These are phyloP conservation scores for Calendula officinalis DNA, from an alignment of 129 eudicot species.

Conservation along the genomic window DNA sequence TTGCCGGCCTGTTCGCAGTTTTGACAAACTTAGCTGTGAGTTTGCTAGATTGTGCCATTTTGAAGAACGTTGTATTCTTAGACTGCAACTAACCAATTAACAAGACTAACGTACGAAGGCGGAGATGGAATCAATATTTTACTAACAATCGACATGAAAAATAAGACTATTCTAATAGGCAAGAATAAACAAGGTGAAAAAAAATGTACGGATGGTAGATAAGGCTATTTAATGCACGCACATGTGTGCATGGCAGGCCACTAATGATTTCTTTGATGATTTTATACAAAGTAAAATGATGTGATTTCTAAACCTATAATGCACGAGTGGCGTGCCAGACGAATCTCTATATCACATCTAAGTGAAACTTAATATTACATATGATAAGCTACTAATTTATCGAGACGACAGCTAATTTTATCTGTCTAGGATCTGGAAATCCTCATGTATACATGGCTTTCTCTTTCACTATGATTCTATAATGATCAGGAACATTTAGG, in stretches of 20 bases:
- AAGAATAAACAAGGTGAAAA: conserved; percentile 9
- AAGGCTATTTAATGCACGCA: conserved; percentile 30
- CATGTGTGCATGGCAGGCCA: conserved; percentile 34
- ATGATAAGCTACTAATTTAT: conserved; percentile 13
- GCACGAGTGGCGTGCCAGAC: conserved; percentile 29
- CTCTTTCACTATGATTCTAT: neutral
- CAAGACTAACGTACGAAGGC: neutral
- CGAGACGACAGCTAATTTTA: conserved; percentile 13
- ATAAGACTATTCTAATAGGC: neutral
- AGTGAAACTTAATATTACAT: conserved; percentile 16
- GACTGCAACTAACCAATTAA: neutral
- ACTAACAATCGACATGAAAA: conserved; percentile 4
- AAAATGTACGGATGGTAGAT: conserved; percentile 20
- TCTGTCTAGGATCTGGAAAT: conserved; percentile 18
- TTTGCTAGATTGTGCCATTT: conserved; percentile 14
- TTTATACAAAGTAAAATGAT: conserved; percentile 18
- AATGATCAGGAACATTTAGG: neutral
- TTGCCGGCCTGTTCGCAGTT: neutral
- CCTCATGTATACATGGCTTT: neutral
- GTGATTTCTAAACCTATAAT: conserved; percentile 20
- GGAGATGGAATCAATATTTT: conserved; percentile 6
- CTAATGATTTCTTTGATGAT: conserved; percentile 23
- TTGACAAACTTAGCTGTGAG: conserved; percentile 3
- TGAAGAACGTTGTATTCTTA: neutral
- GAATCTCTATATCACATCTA: conserved; percentile 21